Evolutionary conservation across 1,284 basidiomycete species (phyloP), one percentile per base, ranked within the genome.

Genomic region (Moniliophthora roreri): DNA sequence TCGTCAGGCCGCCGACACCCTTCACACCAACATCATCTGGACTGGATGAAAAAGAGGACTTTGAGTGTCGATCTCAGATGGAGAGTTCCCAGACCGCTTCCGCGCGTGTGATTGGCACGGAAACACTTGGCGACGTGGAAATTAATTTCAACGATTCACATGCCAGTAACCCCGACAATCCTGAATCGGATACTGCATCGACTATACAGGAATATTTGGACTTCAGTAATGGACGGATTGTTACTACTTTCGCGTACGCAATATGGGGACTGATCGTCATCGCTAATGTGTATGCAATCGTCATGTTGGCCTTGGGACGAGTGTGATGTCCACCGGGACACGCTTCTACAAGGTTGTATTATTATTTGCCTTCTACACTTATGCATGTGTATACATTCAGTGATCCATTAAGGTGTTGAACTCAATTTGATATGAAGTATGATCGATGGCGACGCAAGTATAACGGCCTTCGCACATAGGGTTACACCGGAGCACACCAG

Each of bases 241-340:
- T 80, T 28, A 77, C 73, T 7, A 56, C 58, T 1, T 52, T 86
- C 21, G 80, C 85, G 9, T 87, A 80, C 62, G 51, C 69, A 8
- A 75, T 88, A 35, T 87, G 81, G 74, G 60, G 71, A 9, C 66
- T 87, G 24, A 74, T 89, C 7, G 62, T 84, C 36, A 60, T 81
- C 21, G 85, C 87, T 24, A 89, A 89, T 62, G 72, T 69, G n/a
- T 84, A 85, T 59, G 81, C 79, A 16, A 72, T 84, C 41, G 72
- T 79, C 3, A 72, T 71, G 49, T 64, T 85, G 58, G 66, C 45
- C 56, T 75, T 61, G 70, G 74, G 49, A 51, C 56, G 28, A 54
- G 52, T 45, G 48, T 41, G 32, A 42, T 41, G n/a, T n/a, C n/a
- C n/a, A n/a, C n/a, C n/a, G n/a, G n/a, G n/a, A n/a, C n/a, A n/a